Percentiles rank a stretch among this genome's conserved stretches.
These are phyloP conservation scores for Phlyctochytrium bullatum DNA, from an alignment of 192 early-diverging fungal genomes.

Conservation along the genomic window DNA sequence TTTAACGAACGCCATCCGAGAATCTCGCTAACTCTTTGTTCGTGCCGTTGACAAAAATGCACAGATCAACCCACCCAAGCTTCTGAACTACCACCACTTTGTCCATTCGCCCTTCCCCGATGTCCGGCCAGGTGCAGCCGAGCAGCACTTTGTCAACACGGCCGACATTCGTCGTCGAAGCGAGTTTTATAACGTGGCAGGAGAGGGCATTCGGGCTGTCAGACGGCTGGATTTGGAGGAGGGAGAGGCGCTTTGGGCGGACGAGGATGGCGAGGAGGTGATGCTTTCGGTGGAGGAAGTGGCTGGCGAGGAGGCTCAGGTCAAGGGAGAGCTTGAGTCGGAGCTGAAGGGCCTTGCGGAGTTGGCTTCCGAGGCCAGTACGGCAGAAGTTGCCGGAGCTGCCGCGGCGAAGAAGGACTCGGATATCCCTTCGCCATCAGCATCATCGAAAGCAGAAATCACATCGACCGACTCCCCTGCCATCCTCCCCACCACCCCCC, in stretches of 20 bases:
- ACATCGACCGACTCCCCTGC: no score
- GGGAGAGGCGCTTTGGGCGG: neutral
- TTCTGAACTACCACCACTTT: constrained; percentile 15
- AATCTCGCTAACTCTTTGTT: neutral
- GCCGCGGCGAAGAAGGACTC: neutral
- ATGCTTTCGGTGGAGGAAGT: neutral
- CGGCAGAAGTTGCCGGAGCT: neutral
- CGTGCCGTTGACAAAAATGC: neutral
- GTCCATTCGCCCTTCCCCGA: constrained; percentile 11
- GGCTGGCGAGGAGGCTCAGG: neutral
- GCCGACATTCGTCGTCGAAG: constrained; percentile 5
- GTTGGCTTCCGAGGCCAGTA: neutral
- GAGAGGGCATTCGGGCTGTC: neutral
- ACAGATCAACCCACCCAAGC: constrained; percentile 12
- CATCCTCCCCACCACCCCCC: no score
- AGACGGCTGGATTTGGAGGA: neutral
- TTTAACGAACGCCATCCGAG: no score
- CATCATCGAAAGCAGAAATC: no score
- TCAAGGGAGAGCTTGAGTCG: neutral
- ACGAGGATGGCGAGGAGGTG: neutral
- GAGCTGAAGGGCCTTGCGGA: no score
- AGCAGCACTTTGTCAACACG: neutral
- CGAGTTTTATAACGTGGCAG: neutral
- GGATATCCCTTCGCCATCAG: neutral
- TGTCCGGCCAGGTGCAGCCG: neutral